phyloP scores from a whole-genome alignment of 805 yeast species.

The Ogataea naganishii region DNA sequence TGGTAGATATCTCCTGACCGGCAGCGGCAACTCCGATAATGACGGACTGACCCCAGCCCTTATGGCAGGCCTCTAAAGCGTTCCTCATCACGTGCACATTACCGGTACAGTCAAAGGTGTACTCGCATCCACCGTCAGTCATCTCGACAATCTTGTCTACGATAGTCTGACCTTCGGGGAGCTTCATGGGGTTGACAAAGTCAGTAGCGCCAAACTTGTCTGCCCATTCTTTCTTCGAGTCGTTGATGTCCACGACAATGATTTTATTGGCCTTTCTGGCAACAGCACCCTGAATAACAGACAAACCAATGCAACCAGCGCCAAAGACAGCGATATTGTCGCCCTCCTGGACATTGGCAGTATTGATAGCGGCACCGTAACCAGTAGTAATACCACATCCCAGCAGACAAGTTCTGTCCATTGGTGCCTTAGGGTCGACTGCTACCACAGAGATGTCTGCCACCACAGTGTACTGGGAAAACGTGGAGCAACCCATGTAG shows the following conservation, averaged over 20 bases:
- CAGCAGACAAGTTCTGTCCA: slow-evolving; percentile 81
- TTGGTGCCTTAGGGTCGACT: slow-evolving; percentile 73
- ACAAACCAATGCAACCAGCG: slow-evolving; percentile 94
- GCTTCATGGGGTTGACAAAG: slow-evolving; percentile 76
- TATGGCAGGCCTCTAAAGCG: slow-evolving; percentile 95
- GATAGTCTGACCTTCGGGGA: slow-evolving; percentile 65
- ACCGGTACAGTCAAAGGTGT: slow-evolving; percentile 97
- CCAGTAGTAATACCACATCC: slow-evolving; percentile 99
- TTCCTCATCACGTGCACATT: slow-evolving; percentile 90
- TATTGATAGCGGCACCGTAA: slow-evolving; percentile 92
- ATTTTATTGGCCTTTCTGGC: slow-evolving; percentile 73
- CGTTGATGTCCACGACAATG: slow-evolving; percentile 83
- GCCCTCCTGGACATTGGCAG: slow-evolving; percentile 85
- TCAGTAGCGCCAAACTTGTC: slow-evolving; percentile 90
- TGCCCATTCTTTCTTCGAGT: slow-evolving; percentile 80
- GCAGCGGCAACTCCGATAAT: slow-evolving; percentile 98
- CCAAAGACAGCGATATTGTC: slow-evolving; percentile 96
- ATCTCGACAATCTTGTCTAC: slow-evolving; percentile 77
- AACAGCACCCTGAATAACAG: slow-evolving; percentile 92
- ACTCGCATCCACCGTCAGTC: slow-evolving; percentile 97
- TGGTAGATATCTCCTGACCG: slow-evolving; percentile 90
- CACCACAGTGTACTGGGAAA: slow-evolving; percentile 94
- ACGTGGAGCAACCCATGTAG: slow-evolving; percentile 98
- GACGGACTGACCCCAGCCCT: slow-evolving; percentile 97
- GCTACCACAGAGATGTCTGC: slow-evolving; percentile 97